A percentile compares a stretch with the other conserved stretches of the same genome.
Conservation (phyloP, 2,329 filamentous ascomycete species). For the Fusarium sp. region DNA sequence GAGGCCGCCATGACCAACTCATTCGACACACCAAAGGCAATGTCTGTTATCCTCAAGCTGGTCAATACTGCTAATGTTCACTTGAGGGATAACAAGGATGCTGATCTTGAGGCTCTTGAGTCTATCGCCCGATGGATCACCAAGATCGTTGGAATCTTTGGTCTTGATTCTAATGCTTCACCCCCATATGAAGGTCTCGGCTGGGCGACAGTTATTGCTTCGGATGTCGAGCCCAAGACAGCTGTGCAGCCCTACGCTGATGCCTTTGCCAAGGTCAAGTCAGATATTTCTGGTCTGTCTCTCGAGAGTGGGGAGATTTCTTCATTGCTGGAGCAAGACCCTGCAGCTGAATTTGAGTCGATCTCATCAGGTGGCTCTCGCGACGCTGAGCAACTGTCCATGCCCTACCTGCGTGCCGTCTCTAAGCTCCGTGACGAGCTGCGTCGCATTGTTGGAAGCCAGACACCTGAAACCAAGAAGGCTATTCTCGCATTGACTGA, state of each 20-base stretch:
- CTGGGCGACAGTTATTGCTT: conserved; percentile 62
- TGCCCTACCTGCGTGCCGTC: conserved; percentile 67
- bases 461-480: conserved; percentile 69
- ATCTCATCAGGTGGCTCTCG: conserved; percentile 60
- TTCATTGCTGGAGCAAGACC: conserved; percentile 58
- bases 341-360: conserved; percentile 61
- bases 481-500: conserved; percentile 83
- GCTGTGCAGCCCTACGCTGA: conserved; percentile 62
- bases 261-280: conserved; percentile 60
- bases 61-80: conserved; percentile 81
- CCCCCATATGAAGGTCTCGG: conserved; percentile 68
- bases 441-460: conserved; percentile 64
- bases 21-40: conserved; percentile 85
- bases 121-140: conserved; percentile 82
- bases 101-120: conserved; percentile 63
- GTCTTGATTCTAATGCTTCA: conserved; percentile 75
- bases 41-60: conserved; percentile 82
- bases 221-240: conserved; percentile 58
- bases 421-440: conserved; percentile 73
- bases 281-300: conserved; percentile 61
- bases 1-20: conserved; percentile 79
- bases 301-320: conserved; percentile 62
- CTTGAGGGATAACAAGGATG: conserved; percentile 61
- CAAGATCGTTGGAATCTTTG: conserved; percentile 85
- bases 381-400: conserved; percentile 65